Evolutionary conservation across 495 filamentous ascomycete species (phyloP).

Genomic region (Lentithecium fluviatile): DNA sequence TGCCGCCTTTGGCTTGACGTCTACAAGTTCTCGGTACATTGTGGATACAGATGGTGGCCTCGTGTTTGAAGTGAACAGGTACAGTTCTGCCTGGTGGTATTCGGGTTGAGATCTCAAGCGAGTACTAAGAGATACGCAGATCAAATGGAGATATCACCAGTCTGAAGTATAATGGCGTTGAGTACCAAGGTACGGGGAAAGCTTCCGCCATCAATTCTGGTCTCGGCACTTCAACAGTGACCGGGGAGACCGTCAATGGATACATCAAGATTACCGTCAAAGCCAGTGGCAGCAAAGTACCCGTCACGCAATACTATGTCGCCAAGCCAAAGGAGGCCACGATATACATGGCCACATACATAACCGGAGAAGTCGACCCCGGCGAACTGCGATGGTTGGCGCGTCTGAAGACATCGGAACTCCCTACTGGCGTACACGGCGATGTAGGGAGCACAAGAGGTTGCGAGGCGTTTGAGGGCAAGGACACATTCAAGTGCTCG

Average conservation of each 20-base stretch:
- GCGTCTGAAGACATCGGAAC: conserved; percentile 15
- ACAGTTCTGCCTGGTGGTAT: neutral
- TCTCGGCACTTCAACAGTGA: conserved; percentile 25
- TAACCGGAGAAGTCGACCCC: conserved; percentile 28
- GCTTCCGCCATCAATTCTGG: conserved; percentile 27
- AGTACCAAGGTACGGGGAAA: conserved; percentile 24
- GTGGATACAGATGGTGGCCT: conserved; percentile 27
- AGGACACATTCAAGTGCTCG: conserved; percentile 31
- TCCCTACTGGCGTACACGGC: conserved; percentile 24
- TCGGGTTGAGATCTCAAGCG: neutral
- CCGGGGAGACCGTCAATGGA: conserved; percentile 21
- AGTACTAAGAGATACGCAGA: neutral
- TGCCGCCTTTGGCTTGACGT: conserved; percentile 23
- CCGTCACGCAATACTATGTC: conserved; percentile 27
- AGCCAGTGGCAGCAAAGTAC: conserved; percentile 3
- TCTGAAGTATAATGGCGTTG: conserved; percentile 27
- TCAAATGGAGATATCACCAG: conserved; percentile 26
- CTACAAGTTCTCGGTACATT: conserved; percentile 16
- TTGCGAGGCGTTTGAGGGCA: conserved; percentile 26
- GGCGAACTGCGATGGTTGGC: conserved; percentile 27
- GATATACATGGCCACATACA: conserved; percentile 31
- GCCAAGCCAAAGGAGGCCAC: conserved; percentile 23
- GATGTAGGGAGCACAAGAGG: conserved; percentile 15
- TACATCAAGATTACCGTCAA: conserved; percentile 31
- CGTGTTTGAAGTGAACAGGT: conserved; percentile 26